phyloP scores from a whole-genome alignment of 2,329 filamentous ascomycete genomes.

The Paramyrothecium sp. region DNA sequence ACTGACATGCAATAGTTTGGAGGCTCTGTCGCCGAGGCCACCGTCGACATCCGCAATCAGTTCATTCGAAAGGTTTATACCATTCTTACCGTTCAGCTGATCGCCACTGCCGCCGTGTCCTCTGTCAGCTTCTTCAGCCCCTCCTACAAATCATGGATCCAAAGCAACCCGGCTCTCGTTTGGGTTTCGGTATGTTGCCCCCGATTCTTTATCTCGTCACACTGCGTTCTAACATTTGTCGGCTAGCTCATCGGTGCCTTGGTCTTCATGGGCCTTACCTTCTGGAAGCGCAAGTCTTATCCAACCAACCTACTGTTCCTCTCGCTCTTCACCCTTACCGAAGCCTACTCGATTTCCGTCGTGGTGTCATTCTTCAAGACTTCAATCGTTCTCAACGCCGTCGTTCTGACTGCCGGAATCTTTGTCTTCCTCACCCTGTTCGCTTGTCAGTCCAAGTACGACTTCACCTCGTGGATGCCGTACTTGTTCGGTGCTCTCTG shows the following conservation, averaged over 20 bases:
- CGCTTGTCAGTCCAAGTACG: slow-evolving; percentile 96
- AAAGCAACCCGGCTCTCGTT: slow-evolving; percentile 78
- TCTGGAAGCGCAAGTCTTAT: slow-evolving; percentile 94
- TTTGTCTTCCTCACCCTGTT: slow-evolving; percentile 81
- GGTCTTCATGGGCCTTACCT: slow-evolving; percentile 82
- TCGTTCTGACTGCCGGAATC: slow-evolving; percentile 82
- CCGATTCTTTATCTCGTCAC: neutral
- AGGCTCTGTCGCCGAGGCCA: slow-evolving; percentile 88
- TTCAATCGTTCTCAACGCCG: slow-evolving; percentile 82
- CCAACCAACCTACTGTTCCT: slow-evolving; percentile 95
- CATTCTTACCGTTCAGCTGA: slow-evolving; percentile 91
- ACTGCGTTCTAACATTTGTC: slow-evolving; percentile 14
- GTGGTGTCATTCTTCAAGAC: slow-evolving; percentile 88
- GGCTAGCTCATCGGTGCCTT: slow-evolving; percentile 72
- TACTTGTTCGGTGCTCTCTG: slow-evolving; percentile 90
- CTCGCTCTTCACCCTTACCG: slow-evolving; percentile 81
- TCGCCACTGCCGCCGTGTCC: slow-evolving; percentile 79
- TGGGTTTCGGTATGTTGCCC: slow-evolving; percentile 75
- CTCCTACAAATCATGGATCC: slow-evolving; percentile 83
- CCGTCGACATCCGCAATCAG: slow-evolving; percentile 93
- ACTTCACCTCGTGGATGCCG: slow-evolving; percentile 96
- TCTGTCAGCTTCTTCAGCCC: slow-evolving; percentile 81
- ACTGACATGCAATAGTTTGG: slow-evolving; percentile 64
- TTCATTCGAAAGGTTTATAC: slow-evolving; percentile 98
- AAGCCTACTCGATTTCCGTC: slow-evolving; percentile 91